These are phyloP conservation scores for Dentipellis fragilis DNA, from an alignment of 768 basidiomycete species.

Conservation along the genomic window DNA sequence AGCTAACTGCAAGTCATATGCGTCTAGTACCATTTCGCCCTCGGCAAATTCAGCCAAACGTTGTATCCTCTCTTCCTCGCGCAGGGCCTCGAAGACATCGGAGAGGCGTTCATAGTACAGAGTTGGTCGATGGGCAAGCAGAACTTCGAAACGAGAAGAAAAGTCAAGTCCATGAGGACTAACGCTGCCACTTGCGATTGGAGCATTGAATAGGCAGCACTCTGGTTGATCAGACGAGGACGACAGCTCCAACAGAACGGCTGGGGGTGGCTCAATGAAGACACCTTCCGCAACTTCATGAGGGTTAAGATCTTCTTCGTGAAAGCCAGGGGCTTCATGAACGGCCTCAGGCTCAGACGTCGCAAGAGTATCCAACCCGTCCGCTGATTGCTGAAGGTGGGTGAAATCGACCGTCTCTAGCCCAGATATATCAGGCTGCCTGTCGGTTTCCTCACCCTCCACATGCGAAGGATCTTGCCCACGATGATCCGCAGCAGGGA, in stretches of 20 bases:
- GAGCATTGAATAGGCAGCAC: slow-evolving; percentile 16
- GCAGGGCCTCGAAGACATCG: slow-evolving; percentile 61
- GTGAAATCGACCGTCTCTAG: too few species aligned
- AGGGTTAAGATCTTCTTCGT: background rate
- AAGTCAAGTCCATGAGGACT: slow-evolving; percentile 2
- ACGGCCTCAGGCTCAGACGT: background rate
- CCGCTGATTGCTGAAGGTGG: too few species aligned
- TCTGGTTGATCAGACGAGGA: slow-evolving; percentile 29
- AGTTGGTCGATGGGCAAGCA: slow-evolving; percentile 55
- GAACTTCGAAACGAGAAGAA: slow-evolving; percentile 23
- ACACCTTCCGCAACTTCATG: slow-evolving; percentile 31
- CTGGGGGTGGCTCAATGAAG: slow-evolving; percentile 67
- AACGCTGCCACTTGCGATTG: slow-evolving; percentile 4
- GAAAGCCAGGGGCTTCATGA: background rate
- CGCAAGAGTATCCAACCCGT: too few species aligned
- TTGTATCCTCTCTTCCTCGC: slow-evolving; percentile 46
- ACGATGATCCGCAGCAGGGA: too few species aligned
- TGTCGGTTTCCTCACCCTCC: too few species aligned
- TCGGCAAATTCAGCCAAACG: slow-evolving; percentile 37
- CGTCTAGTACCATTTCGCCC: slow-evolving; percentile 59
- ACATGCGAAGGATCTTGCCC: too few species aligned
- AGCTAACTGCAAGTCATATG: slow-evolving; percentile 55
- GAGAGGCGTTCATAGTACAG: slow-evolving; percentile 72
- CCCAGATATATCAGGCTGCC: too few species aligned
- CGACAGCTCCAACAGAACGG: slow-evolving; percentile 41